A percentile compares a stretch with the other conserved stretches of the same genome.
phyloP scores from a whole-genome alignment of 1,284 basidiomycete genomes.

The Cryptococcus neoformans region DNA sequence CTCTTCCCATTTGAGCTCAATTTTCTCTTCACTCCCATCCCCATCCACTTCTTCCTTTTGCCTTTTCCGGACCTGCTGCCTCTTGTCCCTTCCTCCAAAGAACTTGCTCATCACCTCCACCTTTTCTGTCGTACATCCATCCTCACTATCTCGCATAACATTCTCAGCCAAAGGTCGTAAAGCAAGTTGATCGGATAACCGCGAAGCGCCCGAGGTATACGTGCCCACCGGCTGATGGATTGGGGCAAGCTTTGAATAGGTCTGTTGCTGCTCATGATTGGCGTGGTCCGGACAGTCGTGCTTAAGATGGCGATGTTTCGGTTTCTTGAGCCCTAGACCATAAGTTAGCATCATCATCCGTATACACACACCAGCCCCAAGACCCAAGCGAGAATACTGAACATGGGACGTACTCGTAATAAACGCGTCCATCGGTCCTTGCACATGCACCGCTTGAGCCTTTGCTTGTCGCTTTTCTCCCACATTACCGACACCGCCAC shows the following conservation, averaged over 20 bases:
- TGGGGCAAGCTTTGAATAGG: not conserved
- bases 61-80: conserved; percentile 1
- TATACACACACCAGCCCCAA: not conserved
- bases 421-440: conserved; percentile 40
- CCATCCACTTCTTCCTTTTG: not conserved
- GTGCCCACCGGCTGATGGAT: conserved; percentile 36
- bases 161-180: not conserved
- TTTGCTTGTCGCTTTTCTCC: not conserved
- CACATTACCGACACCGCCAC: not conserved
- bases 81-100: conserved; percentile 10
- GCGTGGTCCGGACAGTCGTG: too few relatives aligned
- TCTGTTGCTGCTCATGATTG: too few relatives aligned
- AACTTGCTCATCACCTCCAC: not conserved
- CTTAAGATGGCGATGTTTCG: not conserved
- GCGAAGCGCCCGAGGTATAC: conserved; percentile 30
- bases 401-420: conserved; percentile 27
- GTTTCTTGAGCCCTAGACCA: conserved; percentile 17
- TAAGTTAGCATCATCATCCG: not conserved
- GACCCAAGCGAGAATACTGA: too few relatives aligned
- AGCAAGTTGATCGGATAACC: conserved; percentile 32
- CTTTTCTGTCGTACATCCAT: not conserved
- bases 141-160: not conserved
- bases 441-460: not conserved
- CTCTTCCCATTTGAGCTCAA: not conserved
- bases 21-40: too few relatives aligned